A percentile compares a stretch with the other conserved stretches of the same genome.
phyloP scores from a whole-genome alignment of 2,329 filamentous ascomycete genomes.

The Xylariales sp. region DNA sequence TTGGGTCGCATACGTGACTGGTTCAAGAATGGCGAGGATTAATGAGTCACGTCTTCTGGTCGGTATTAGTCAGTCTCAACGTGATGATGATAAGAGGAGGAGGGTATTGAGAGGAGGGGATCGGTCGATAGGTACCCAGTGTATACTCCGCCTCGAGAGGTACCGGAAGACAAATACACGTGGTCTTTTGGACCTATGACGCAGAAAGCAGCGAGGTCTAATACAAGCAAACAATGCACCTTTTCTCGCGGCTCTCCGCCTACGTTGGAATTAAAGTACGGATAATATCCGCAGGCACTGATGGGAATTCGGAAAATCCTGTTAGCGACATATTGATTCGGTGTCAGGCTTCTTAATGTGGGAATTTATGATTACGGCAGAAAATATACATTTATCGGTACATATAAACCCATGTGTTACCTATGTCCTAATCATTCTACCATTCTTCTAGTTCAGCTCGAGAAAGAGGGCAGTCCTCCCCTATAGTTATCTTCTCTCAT shows the following conservation, averaged over 20 bases:
- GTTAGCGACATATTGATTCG: neutral
- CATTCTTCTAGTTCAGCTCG: neutral
- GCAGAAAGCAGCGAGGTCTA: constrained; percentile 7
- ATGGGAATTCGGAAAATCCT: constrained; percentile 6
- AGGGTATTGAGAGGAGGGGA: constrained; percentile 2
- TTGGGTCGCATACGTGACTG: constrained; percentile 14
- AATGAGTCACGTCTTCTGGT: constrained; percentile 14
- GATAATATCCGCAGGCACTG: constrained; percentile 4
- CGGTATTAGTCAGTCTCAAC: constrained; percentile 14
- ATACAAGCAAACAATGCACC: constrained; percentile 6
- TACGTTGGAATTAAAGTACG: constrained; percentile 11
- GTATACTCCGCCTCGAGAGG: constrained; percentile 8
- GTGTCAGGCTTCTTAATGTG: neutral
- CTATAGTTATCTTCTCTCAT: neutral
- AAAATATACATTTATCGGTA: constrained; percentile 1
- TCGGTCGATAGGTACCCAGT: constrained; percentile 6
- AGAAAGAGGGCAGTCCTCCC: neutral
- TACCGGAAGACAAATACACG: constrained; percentile 22
- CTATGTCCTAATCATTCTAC: neutral
- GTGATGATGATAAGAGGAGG: constrained; percentile 17
- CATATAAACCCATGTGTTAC: neutral
- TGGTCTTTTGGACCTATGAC: constrained; percentile 16
- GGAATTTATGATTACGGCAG: neutral
- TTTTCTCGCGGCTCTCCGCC: neutral
- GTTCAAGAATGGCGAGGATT: constrained; percentile 25